Evolutionary conservation across 225 moss, liverwort and hornwort species (phyloP).

Genomic region (Physcomitrium patens): DNA sequence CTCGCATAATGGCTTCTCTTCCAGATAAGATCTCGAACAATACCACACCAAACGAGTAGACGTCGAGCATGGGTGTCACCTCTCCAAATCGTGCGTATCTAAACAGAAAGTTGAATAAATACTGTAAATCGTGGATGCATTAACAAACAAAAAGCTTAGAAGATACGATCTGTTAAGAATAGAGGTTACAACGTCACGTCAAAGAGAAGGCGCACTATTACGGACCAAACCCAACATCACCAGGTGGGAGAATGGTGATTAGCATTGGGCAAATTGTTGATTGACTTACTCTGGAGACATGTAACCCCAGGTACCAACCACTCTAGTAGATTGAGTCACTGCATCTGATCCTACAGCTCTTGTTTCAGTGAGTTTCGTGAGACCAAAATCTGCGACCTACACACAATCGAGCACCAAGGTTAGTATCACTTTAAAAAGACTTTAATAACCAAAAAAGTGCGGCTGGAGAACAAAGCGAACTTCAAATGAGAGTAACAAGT

Average conservation of each 20-base stretch:
- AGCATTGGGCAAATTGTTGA: constrained; percentile 12
- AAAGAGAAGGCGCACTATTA: constrained; percentile 1
- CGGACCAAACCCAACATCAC: neutral
- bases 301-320: constrained; percentile 91
- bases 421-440: too few species aligned
- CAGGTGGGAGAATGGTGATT: neutral
- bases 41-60: constrained; percentile 84
- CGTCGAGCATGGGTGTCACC: constrained; percentile 81
- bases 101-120: constrained; percentile 17
- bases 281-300: constrained; percentile 86
- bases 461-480: neutral
- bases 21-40: constrained; percentile 80
- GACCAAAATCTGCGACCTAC: constrained; percentile 93
- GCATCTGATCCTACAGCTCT: constrained; percentile 43
- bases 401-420: neutral
- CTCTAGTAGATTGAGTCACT: constrained; percentile 55
- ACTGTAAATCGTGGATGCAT: neutral
- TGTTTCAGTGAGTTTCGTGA: constrained; percentile 77
- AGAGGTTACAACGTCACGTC: neutral
- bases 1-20: constrained; percentile 72
- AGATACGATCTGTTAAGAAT: neutral
- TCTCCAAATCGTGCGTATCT: constrained; percentile 93
- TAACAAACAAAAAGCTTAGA: too few species aligned
- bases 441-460: neutral
- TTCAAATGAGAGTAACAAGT: neutral